Evolutionary conservation across 495 filamentous ascomycete genomes (phyloP).

Genomic region (Tuber melanosporum): DNA sequence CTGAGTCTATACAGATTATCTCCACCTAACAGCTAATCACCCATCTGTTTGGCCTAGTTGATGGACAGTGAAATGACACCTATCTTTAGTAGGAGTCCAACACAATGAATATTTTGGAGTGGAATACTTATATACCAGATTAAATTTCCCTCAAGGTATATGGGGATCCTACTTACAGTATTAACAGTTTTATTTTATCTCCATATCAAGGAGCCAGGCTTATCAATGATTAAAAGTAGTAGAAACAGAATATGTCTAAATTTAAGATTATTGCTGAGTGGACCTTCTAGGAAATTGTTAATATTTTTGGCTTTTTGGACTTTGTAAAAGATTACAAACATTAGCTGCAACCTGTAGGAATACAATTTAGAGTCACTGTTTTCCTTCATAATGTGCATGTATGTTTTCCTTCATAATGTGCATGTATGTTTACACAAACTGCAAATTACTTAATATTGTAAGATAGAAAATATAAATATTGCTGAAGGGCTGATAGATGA

Average conservation of each 20-base stretch:
- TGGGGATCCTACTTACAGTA: not conserved
- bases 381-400: constrained; percentile 14
- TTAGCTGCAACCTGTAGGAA: not conserved
- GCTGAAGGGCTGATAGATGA: too few relatives aligned
- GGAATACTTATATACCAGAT: too few relatives aligned
- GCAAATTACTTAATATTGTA: constrained; percentile 9
- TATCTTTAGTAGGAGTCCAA: too few relatives aligned
- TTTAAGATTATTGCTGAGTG: not conserved
- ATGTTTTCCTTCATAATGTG: too few relatives aligned
- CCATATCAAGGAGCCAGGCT: not conserved
- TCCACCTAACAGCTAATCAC: too few relatives aligned
- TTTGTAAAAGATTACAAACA: not conserved
- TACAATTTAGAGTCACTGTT: not conserved
- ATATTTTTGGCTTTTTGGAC: constrained; percentile 4
- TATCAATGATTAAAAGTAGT: not conserved
- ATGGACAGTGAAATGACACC: too few relatives aligned
- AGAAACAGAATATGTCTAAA: not conserved
- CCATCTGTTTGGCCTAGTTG: too few relatives aligned
- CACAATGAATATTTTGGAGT: too few relatives aligned
- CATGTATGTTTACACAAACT: too few relatives aligned
- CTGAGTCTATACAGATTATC: too few relatives aligned
- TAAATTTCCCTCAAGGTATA: too few relatives aligned
- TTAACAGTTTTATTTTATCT: not conserved
- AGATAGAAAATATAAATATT: not conserved
- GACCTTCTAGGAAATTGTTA: constrained; percentile 8